A percentile compares a stretch with the other conserved stretches of the same genome.
phyloP scores from a whole-genome alignment of 345 rosid genomes.

The Lepidium sativum region DNA sequence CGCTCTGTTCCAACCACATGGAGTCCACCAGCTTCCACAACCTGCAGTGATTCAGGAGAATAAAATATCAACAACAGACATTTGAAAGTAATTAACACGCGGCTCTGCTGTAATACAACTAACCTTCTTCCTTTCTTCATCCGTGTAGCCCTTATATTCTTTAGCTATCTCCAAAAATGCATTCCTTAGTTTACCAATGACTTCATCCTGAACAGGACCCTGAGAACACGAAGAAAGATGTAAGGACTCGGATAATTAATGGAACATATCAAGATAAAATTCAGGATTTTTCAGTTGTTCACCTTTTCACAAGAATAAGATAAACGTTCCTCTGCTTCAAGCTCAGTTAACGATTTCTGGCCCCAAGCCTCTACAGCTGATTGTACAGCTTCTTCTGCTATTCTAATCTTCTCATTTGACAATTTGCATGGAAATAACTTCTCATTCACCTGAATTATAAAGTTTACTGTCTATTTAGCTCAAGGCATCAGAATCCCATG shows the following conservation, averaged over 20 bases:
- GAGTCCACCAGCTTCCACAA: slow-evolving; percentile 87
- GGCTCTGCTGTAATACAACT: not conserved
- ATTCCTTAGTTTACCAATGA: slow-evolving; percentile 65
- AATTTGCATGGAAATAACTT: slow-evolving; percentile 78
- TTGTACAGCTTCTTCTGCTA: slow-evolving; percentile 85
- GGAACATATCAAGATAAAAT: not conserved
- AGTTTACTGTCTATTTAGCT: slow-evolving; percentile 1
- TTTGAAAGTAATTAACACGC: slow-evolving; percentile 4
- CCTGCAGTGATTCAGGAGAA: slow-evolving; percentile 38
- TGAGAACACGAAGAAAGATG: slow-evolving; percentile 12
- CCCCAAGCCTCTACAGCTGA: slow-evolving; percentile 82
- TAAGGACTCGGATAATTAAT: not conserved
- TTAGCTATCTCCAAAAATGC: slow-evolving; percentile 64
- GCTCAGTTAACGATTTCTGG: slow-evolving; percentile 72
- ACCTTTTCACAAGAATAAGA: slow-evolving; percentile 98
- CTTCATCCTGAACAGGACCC: slow-evolving; percentile 94
- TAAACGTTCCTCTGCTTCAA: slow-evolving; percentile 90
- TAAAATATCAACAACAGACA: slow-evolving; percentile 5
- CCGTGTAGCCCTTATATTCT: slow-evolving; percentile 78
- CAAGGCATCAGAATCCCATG: not conserved
- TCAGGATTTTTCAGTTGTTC: not conserved
- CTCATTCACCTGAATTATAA: slow-evolving; percentile 60
- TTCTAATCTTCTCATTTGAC: slow-evolving; percentile 49
- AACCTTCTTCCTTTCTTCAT: slow-evolving; percentile 85
- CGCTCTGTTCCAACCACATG: slow-evolving; percentile 94